Conservation (phyloP, 2,329 filamentous ascomycete species). For the Colletotrichum cuscutae region DNA sequence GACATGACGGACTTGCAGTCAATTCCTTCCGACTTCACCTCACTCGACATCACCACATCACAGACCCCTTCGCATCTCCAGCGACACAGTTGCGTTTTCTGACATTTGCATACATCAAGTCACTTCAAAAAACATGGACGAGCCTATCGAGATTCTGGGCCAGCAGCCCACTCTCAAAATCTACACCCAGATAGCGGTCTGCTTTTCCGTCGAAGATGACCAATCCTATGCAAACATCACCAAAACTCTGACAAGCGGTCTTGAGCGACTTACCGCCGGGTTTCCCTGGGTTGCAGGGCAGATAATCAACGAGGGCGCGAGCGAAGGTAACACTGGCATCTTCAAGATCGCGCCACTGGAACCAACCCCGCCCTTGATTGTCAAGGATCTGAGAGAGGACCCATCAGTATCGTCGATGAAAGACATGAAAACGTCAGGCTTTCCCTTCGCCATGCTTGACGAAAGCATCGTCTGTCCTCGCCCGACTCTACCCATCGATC, state of each 20-base stretch:
- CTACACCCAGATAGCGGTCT: conserved; percentile 58
- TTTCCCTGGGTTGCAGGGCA: conserved; percentile 62
- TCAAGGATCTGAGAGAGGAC: conserved; percentile 55
- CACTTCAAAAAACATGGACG: background rate
- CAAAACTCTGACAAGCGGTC: conserved; percentile 46
- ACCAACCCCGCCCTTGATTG: conserved; percentile 45
- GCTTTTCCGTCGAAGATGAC: conserved; percentile 45
- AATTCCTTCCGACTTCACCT: no score
- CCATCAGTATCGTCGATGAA: conserved; percentile 49
- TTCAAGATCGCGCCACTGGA: conserved; percentile 52
- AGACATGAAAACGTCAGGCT: conserved; percentile 48
- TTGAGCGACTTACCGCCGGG: conserved; percentile 47
- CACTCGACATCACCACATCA: no score
- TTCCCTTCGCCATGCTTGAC: conserved; percentile 60
- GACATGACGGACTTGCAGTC: no score
- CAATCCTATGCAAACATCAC: conserved; percentile 40
- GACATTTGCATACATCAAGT: no score
- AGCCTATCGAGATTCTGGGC: conserved; percentile 51
- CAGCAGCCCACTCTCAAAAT: conserved; percentile 52
- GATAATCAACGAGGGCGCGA: conserved; percentile 47
- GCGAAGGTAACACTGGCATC: conserved; percentile 41
- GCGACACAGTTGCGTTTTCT: no score
- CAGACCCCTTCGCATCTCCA: no score
- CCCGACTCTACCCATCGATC: conserved; percentile 22
- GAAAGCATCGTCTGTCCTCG: conserved; percentile 50